Evolutionary conservation across 1,284 basidiomycete species (phyloP), one percentile per base, ranked within the genome.

Genomic region (Volvariella surrecta): DNA sequence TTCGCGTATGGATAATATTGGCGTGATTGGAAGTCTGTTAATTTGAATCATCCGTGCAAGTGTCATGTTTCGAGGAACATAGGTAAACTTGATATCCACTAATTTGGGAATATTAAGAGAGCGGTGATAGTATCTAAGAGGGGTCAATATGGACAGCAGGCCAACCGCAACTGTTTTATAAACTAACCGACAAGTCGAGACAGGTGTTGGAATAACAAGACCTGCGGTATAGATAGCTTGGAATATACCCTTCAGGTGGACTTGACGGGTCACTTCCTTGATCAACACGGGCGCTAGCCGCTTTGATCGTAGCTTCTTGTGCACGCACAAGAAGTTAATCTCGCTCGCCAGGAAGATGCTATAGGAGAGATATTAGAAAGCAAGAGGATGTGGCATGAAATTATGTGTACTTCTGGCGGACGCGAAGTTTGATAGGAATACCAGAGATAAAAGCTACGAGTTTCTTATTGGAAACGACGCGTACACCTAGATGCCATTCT

Each of bases 361-460:
- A 50, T 19, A 41, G 32, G 30, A 6, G 31, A 21, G 28, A 48
- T 24, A 55, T 15, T 43, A 20, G 31, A 43, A 4, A 37, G 16
- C 18, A 19, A 24, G 34, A 8, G 8, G 40, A 4, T 17, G 39
- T 45, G 18, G 6, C 19, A 24, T 3, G 24, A 30, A 8, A 22
- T 43, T 49, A n/a, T 17, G 64, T 83, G 60, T 54, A 94, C 93
- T 83, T 80, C 48, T 73, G 65, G 39, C 92, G 82, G 7, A 93
- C 83, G 18, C 85, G 81, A 9, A 96, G 62, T 8, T 76, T 79
- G 48, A 96, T 71, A 4, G 94, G 93, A 37, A 99, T 83, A 34
- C 90, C 96, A n/a, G 90, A 87, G 54, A 99, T 98, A 62, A 99
- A 99, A 0, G 89, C 96, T n/a, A 99, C 89, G 1, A 99, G 75